Evolutionary conservation across 1,139 yeast species (phyloP).

Genomic region (Meyerozyma smithsonii): DNA sequence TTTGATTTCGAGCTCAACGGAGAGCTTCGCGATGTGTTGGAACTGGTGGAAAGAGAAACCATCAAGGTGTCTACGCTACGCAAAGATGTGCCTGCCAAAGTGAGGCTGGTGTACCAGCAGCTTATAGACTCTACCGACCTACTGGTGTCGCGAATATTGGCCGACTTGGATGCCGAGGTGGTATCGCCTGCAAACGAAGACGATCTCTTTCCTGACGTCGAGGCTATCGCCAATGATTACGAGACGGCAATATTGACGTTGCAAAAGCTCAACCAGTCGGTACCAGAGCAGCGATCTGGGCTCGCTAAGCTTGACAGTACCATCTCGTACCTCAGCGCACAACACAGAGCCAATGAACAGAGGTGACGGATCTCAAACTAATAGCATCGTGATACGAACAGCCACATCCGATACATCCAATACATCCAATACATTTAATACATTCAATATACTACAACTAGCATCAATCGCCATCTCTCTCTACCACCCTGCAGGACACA

Average conservation of each 20-base stretch:
- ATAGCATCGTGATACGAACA: too few species aligned
- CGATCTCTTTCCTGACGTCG: slow-evolving; percentile 11
- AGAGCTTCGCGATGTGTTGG: slow-evolving; percentile 46
- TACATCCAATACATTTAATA: too few species aligned
- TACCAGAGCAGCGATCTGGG: slow-evolving; percentile 32
- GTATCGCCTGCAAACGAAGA: slow-evolving; percentile 15
- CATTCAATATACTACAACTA: too few species aligned
- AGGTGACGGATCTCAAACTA: not conserved
- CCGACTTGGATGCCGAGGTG: slow-evolving; percentile 14
- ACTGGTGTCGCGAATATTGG: slow-evolving; percentile 26
- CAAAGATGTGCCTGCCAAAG: slow-evolving; percentile 44
- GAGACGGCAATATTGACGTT: slow-evolving; percentile 21
- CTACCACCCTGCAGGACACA: too few species aligned
- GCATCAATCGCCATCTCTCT: too few species aligned
- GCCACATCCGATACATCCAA: too few species aligned
- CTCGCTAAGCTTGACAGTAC: slow-evolving; percentile 28
- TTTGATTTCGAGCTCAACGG: slow-evolving; percentile 58
- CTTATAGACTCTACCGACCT: slow-evolving; percentile 27
- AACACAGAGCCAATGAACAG: not conserved
- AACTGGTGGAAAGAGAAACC: slow-evolving; percentile 55
- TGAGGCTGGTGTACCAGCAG: slow-evolving; percentile 23
- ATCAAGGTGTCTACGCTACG: slow-evolving; percentile 48
- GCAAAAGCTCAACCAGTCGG: slow-evolving; percentile 21
- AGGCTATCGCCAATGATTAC: slow-evolving; percentile 23
- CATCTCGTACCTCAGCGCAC: slow-evolving; percentile 19